phyloP scores from a whole-genome alignment of 1,284 basidiomycete genomes.

The Heterobasidion irregulare region DNA sequence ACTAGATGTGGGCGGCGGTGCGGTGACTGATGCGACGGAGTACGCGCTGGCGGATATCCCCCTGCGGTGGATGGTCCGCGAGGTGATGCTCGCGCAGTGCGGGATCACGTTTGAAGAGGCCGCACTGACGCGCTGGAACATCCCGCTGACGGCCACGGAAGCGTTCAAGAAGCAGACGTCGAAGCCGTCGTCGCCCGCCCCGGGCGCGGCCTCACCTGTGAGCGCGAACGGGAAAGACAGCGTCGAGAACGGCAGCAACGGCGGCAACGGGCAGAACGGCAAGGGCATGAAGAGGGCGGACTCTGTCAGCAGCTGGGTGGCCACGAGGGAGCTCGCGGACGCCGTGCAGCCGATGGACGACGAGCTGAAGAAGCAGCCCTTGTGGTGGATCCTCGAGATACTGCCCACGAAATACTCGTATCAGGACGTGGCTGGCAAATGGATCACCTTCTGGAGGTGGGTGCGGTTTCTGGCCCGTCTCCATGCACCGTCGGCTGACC shows the following conservation, averaged over 20 bases:
- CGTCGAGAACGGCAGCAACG: not conserved
- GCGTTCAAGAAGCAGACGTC: not conserved
- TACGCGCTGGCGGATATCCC: constrained; percentile 20
- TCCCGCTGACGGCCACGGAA: constrained; percentile 7
- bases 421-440: constrained; percentile 26
- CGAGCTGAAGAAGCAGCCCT: constrained; percentile 17
- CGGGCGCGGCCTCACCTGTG: not conserved
- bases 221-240: not conserved
- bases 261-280: not conserved
- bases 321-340: constrained; percentile 7
- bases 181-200: not conserved
- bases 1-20: constrained; percentile 57
- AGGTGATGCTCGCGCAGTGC: constrained; percentile 17
- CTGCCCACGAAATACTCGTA: constrained; percentile 26
- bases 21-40: constrained; percentile 10
- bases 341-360: constrained; percentile 27
- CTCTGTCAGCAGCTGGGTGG: not conserved
- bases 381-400: constrained; percentile 38
- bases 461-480: constrained; percentile 4
- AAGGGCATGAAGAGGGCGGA: not conserved
- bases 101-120: constrained; percentile 19
- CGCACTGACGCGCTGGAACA: constrained; percentile 12
- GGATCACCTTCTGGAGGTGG: constrained; percentile 26
- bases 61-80: constrained; percentile 27
- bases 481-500: not conserved